These are phyloP conservation scores for Stephania cephalantha DNA, from an alignment of 164 flowering plant genomes.

Conservation along the genomic window DNA sequence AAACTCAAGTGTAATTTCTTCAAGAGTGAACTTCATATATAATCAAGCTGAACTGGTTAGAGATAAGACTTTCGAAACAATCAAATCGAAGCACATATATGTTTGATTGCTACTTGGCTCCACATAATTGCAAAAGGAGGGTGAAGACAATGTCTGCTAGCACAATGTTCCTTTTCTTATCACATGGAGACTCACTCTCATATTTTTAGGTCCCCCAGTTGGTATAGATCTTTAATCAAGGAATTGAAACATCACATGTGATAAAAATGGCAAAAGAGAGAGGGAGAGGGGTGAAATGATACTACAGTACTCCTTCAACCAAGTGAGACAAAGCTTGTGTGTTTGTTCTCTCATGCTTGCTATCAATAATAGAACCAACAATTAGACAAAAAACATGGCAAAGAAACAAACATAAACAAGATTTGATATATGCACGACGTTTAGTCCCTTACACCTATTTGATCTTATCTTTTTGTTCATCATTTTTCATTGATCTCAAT, in stretches of 20 bases:
- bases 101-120: neutral
- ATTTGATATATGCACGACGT: neutral
- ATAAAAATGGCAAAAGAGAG: neutral
- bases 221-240: neutral
- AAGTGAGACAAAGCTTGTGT: neutral
- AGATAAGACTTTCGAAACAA: neutral
- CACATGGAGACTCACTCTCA: neutral
- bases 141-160: neutral
- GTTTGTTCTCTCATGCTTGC: neutral
- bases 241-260: slow-evolving; percentile 6
- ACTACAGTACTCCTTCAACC: neutral
- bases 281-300: neutral
- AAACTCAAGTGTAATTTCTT: neutral
- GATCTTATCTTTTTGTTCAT: neutral
- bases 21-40: neutral
- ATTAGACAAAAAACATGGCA: neutral
- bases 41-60: neutral
- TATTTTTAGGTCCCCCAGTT: neutral
- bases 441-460: neutral
- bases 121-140: neutral
- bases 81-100: neutral
- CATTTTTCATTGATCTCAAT: neutral
- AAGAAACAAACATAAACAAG: neutral
- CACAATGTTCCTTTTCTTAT: neutral
- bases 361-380: neutral